Percentiles rank a stretch among this genome's conserved stretches.
Evolutionary conservation across 495 filamentous ascomycete genomes (phyloP).

Genomic region (Penicillium samsonianum): DNA sequence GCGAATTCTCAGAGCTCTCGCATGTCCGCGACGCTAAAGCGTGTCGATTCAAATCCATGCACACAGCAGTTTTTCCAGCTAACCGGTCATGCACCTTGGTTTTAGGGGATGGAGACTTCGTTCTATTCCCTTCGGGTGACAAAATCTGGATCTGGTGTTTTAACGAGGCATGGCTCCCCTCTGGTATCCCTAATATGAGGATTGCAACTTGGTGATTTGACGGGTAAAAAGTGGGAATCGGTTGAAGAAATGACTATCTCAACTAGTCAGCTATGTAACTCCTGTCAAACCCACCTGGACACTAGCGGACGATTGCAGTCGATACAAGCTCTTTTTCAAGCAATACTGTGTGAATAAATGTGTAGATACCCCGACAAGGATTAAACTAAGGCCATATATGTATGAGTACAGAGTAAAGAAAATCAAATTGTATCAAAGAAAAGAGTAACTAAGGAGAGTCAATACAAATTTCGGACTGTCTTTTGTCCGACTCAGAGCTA

Average conservation of each 20-base stretch:
- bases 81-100: not conserved
- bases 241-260: not conserved
- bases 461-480: not conserved
- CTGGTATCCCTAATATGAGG: not conserved
- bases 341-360: not conserved
- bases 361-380: not conserved
- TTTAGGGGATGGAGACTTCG: conserved; percentile 12
- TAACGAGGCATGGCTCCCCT: conserved; percentile 13
- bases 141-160: conserved; percentile 11
- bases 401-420: not conserved
- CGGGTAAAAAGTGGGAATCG: not conserved
- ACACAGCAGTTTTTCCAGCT: too few relatives aligned
- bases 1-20: not conserved
- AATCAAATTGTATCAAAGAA: not conserved
- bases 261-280: not conserved
- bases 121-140: not conserved
- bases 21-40: not conserved
- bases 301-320: not conserved
- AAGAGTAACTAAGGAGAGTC: not conserved
- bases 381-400: not conserved
- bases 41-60: not conserved
- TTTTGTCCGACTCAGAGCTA: not conserved
- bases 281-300: not conserved
- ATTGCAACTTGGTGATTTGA: not conserved
- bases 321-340: not conserved